These are phyloP conservation scores for Geosmithia flava DNA, from an alignment of 2,329 filamentous ascomycete species.

Conservation along the genomic window DNA sequence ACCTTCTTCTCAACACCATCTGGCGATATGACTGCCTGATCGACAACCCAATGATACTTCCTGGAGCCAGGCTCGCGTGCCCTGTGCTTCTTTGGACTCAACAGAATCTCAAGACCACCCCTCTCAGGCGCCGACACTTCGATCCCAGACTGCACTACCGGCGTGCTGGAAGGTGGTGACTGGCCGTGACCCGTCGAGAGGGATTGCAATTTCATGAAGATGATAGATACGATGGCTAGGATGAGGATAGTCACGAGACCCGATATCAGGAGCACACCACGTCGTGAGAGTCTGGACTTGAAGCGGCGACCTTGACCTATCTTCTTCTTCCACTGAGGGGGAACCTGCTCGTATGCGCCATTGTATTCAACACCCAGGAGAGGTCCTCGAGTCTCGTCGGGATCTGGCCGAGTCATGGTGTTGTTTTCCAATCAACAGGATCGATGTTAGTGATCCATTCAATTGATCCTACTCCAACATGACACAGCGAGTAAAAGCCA, in stretches of 20 bases:
- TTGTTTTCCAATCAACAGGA: too few species aligned
- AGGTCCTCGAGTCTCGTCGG: background rate
- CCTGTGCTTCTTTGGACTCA: background rate
- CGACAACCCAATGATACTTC: background rate
- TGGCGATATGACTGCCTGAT: background rate
- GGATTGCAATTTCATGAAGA: background rate
- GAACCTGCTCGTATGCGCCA: background rate
- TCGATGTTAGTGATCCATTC: too few species aligned
- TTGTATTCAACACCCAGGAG: background rate
- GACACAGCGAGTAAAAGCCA: background rate
- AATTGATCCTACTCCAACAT: background rate
- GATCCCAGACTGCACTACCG: background rate
- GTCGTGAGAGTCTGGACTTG: background rate
- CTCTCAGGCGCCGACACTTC: background rate
- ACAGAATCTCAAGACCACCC: background rate
- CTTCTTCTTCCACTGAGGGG: background rate
- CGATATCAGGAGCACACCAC: background rate
- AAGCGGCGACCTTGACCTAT: background rate
- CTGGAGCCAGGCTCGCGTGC: background rate
- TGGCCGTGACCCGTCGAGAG: background rate
- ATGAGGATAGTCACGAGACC: background rate
- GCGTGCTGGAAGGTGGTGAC: background rate
- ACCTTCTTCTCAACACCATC: background rate
- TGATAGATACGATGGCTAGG: background rate
- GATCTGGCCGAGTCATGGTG: background rate